Conservation (phyloP, 345 rosid genomes). For the Psidium friedrichsthalianum region DNA sequence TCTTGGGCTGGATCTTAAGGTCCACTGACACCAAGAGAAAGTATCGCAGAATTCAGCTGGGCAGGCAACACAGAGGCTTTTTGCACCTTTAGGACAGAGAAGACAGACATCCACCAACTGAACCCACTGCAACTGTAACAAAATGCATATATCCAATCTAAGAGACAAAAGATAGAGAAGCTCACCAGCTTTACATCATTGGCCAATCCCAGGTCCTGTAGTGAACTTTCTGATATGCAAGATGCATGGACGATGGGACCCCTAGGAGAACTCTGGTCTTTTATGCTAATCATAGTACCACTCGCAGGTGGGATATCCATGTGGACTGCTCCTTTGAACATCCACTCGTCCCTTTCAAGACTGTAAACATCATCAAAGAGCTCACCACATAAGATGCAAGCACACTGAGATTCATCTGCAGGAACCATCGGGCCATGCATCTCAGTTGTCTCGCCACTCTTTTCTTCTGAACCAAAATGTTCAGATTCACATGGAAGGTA, state of each 20-base stretch:
- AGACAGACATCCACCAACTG: background rate
- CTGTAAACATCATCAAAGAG: conserved; percentile 76
- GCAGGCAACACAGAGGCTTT: background rate
- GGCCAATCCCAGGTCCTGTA: conserved; percentile 38
- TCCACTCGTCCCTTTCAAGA: conserved; percentile 51
- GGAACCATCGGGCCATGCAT: conserved; percentile 39
- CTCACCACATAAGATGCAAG: conserved; percentile 81
- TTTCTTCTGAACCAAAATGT: conserved; percentile 15
- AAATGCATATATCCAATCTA: background rate
- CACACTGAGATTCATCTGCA: conserved; percentile 78
- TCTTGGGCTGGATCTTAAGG: background rate
- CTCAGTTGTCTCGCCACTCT: conserved; percentile 19
- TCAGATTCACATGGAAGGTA: conserved; percentile 29
- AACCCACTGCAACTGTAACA: background rate
- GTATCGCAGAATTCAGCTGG: background rate
- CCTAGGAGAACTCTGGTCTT: conserved; percentile 12
- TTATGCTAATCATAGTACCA: conserved; percentile 1
- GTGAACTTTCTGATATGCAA: conserved; percentile 44
- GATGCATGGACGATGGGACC: conserved; percentile 60
- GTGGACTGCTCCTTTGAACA: conserved; percentile 70
- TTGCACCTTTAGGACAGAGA: background rate
- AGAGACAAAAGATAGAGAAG: background rate
- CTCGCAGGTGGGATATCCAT: conserved; percentile 22
- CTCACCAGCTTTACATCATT: conserved; percentile 53
- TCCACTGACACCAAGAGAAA: background rate